Base-by-base conservation (phyloP, 331 rosid genomes). In the Pyrus hybrid region DNA sequence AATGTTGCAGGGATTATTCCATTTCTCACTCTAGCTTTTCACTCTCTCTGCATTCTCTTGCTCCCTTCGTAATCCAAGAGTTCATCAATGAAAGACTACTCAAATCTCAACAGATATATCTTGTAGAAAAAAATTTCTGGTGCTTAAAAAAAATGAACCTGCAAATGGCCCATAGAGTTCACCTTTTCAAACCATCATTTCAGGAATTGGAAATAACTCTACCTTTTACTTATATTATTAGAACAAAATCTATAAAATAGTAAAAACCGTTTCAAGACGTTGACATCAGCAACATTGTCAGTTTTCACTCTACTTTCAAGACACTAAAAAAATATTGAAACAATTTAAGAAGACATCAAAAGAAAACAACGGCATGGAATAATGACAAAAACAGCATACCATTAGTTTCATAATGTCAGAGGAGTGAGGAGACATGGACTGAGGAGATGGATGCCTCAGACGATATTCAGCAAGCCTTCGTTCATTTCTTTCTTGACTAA, bases 401-500 rank as follows among this genome's bases (percentile, higher is more conserved):
- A 5, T 53, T n/a, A 61, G 68, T 63, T 77, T 81, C 25, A 61
- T 76, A 25, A 75, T 25, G 49, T 81, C 80, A 32, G 86, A 69
- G 25, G 85, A 83, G 78, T 82, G 56, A 81, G 64, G 76, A 76
- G 91, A 88, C 67, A 25, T 30, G 62, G 84, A 83, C 69, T 58
- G 87, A 73, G 86, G 84, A 74, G 89, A 77, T n/a, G 84, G 82
- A 83, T 83, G 86, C 81, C 80, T 90, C 68, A 86, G 74, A 67
- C 70, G 96, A 78, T 88, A 90, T 72, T 86, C 91, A 56, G 88
- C 88, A 32, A 90, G 96, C 79, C 88, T 90, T 41, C 92, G 81
- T 80, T 90, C 96, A 79, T 90, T 90, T 83, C 90, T 88, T 81
- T 90, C 96, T 84, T 90, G 96, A 73, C 96, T 87, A 26, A 90